A percentile compares a stretch with the other conserved stretches of the same genome.
Conservation (phyloP, 1,139 yeast genomes). For the Suhomyces chickasaworum region DNA sequence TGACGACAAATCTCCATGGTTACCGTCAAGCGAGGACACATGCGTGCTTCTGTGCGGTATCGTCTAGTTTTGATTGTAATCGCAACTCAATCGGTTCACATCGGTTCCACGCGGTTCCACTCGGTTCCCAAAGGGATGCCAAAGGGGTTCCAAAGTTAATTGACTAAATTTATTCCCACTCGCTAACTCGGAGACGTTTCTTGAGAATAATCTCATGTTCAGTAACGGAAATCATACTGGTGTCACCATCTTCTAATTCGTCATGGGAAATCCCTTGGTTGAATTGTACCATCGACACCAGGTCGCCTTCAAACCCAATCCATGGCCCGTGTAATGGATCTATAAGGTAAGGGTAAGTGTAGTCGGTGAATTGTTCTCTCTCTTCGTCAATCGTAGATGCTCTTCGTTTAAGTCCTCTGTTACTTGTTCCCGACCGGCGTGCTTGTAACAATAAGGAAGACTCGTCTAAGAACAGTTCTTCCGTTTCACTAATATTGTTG, state of each 20-base stretch:
- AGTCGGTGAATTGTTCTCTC: conserved; percentile 52
- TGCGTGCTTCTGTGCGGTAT: conserved; percentile 7
- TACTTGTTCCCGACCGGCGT: conserved; percentile 12
- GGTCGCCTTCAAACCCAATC: conserved; percentile 59
- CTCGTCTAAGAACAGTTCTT: conserved; percentile 27
- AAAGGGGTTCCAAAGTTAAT: no score
- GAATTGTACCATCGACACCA: conserved; percentile 43
- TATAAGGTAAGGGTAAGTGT: conserved; percentile 50
- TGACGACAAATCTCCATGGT: conserved; percentile 5
- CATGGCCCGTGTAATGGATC: conserved; percentile 59
- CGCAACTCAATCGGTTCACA: no score
- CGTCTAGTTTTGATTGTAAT: conserved; percentile 1
- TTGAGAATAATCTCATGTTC: conserved; percentile 31
- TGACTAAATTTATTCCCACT: conserved; percentile 51
- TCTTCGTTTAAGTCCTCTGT: conserved; percentile 24
- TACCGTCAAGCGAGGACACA: conserved; percentile 6
- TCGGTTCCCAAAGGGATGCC: no score
- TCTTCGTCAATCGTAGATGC: conserved; percentile 58
- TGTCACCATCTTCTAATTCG: conserved; percentile 29
- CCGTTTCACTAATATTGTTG: conserved; percentile 15
- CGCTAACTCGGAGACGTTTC: conserved; percentile 41
- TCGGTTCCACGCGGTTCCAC: no score
- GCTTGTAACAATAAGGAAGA: conserved; percentile 30
- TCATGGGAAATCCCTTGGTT: conserved; percentile 17
- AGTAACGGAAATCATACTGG: conserved; percentile 22